Evolutionary conservation across 352 stramenopile genomes (phyloP), one percentile per base, ranked within the genome.

Genomic region (Albugo laibachii): DNA sequence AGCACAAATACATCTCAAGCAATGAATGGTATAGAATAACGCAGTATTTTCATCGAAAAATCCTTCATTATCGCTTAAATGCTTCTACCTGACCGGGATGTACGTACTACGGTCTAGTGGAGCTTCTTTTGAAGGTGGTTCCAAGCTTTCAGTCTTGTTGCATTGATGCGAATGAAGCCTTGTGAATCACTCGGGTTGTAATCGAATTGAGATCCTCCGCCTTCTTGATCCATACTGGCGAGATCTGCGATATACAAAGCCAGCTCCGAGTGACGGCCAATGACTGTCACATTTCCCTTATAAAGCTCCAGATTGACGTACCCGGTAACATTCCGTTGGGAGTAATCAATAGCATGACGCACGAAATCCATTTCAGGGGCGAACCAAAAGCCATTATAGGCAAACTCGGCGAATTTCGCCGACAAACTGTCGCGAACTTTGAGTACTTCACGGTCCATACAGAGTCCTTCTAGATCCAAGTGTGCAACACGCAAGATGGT

Each of bases 371-470:
- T 98, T 70, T 98, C 94, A 4, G 95, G 95, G n/a, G 93, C 89
- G 59, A 98, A 99, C 95, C 95, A 99, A 66, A 97, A 98, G 48
- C 95, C 95, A 62, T 99, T 97, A 91, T 99, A 99, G 66, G 87
- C 95, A 41, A 96, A 91, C 61, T 97, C 83, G 48, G 94, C 80
- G 57, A 98, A 99, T 73, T 98, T 96, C 56, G 70, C 57, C 50
- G 85, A 83, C 27, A 98, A 63, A 31, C 65, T 58, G 62, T 99
- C 93, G 42, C 92, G 92, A 52, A 87, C 51, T 56, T 87, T 84
- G 73, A 96, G 95, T 38, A 97, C 89, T 60, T 97, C 93, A 46
- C 94, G 86, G 69, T 99, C 95, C 66, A 99, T 80, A 69, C 80
- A 95, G 16, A 98, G 72, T n/a, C 92, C 92, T 59, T 98, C 93